Evolutionary conservation across 208 protist genomes (phyloP).

Genomic region (Naegleria lovaniensis): DNA sequence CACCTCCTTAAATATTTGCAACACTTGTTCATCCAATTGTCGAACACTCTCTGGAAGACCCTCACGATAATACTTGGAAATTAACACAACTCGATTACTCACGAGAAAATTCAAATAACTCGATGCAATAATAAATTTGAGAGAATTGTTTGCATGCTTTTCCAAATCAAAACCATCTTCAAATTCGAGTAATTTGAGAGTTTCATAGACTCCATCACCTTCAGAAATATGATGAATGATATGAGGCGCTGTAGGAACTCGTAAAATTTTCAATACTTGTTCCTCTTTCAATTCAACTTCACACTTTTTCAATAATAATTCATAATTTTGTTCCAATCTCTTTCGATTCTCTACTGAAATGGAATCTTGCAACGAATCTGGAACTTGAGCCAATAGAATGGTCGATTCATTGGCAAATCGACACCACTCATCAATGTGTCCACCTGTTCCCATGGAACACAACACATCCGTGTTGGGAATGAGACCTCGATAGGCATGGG

Average conservation of each 20-base stretch:
- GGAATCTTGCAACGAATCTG: slow-evolving; percentile 23
- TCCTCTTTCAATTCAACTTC: neutral
- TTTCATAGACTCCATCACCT: neutral
- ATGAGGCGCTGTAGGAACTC: neutral
- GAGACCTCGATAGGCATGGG: slow-evolving; percentile 29
- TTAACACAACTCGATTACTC: slow-evolving; percentile 38
- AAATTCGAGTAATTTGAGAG: neutral
- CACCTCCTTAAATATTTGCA: slow-evolving; percentile 30
- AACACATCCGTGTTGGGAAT: slow-evolving; percentile 22
- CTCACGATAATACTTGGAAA: slow-evolving; percentile 37
- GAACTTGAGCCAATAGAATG: slow-evolving; percentile 38
- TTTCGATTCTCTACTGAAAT: neutral
- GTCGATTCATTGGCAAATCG: slow-evolving; percentile 32
- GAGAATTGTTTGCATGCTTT: neutral
- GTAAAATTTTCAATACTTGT: neutral
- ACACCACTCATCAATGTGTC: slow-evolving; percentile 45
- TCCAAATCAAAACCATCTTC: slow-evolving; percentile 15
- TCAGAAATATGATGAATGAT: neutral
- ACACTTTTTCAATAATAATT: neutral
- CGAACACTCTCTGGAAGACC: neutral
- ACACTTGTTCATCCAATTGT: slow-evolving; percentile 32
- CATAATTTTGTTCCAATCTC: neutral
- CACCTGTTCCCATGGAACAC: slow-evolving; percentile 35
- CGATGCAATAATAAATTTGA: slow-evolving; percentile 29
- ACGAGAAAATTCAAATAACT: slow-evolving; percentile 48